phyloP scores from a whole-genome alignment of 2,329 filamentous ascomycete genomes.

The Didymella pinodella region DNA sequence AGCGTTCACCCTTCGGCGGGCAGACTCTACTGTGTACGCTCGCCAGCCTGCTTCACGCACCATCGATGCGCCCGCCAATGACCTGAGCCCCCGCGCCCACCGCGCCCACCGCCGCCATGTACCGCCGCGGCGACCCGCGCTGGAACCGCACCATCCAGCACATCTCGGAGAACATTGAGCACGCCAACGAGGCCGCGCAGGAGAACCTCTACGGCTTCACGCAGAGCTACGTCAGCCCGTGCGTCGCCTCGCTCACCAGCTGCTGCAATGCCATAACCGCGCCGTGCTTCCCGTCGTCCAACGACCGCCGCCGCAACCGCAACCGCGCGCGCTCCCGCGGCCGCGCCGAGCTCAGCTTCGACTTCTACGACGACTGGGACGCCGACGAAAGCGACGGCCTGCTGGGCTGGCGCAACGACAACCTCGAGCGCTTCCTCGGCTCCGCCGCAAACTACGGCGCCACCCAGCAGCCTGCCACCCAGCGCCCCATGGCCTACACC shows the following conservation, averaged over 20 bases:
- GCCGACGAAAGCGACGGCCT: constrained; percentile 69
- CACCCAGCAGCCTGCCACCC: constrained; percentile 68
- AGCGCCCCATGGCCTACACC: constrained; percentile 89
- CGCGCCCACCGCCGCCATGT: constrained; percentile 55
- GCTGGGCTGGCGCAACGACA: constrained; percentile 80
- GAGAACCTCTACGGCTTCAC: constrained; percentile 89
- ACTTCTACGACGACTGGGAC: constrained; percentile 99
- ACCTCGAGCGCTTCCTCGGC: constrained; percentile 82
- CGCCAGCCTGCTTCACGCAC: constrained; percentile 1
- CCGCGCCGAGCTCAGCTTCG: constrained; percentile 84
- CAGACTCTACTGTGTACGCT: background rate
- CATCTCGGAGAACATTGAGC: constrained; percentile 87
- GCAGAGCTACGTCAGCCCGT: constrained; percentile 83
- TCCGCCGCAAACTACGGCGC: constrained; percentile 67
- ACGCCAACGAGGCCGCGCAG: constrained; percentile 89
- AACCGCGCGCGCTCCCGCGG: constrained; percentile 66
- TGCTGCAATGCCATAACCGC: constrained; percentile 75
- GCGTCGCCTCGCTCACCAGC: constrained; percentile 71
- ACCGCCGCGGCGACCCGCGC: constrained; percentile 76
- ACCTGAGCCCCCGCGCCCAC: constrained; percentile 22
- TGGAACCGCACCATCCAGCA: constrained; percentile 94
- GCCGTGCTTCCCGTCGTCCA: constrained; percentile 73
- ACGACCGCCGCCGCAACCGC: constrained; percentile 78
- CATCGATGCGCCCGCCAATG: constrained; percentile 38
- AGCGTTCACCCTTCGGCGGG: background rate